These are phyloP conservation scores for Cucumis melo DNA, from an alignment of 306 rosid genomes.

Conservation along the genomic window DNA sequence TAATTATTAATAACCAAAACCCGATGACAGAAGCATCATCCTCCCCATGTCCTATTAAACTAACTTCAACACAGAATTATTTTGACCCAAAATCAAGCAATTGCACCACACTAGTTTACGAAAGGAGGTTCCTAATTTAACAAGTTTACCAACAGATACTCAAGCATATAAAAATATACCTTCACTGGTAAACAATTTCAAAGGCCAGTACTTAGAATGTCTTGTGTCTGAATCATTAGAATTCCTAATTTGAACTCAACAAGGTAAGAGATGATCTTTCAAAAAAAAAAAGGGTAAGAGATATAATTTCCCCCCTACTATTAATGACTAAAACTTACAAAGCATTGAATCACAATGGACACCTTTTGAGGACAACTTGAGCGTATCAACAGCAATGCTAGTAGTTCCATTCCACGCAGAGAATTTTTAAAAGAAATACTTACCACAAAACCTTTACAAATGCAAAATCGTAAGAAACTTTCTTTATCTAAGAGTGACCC, in stretches of 20 bases:
- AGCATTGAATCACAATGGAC: neutral
- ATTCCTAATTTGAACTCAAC: neutral
- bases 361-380: neutral
- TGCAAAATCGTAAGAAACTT: neutral
- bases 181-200: neutral
- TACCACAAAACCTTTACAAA: slow-evolving; percentile 1
- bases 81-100: neutral
- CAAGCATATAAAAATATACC: neutral
- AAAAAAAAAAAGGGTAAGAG: too few species aligned
- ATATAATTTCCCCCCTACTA: neutral
- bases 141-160: neutral
- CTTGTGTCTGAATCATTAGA: neutral
- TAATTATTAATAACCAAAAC: neutral
- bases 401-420: neutral
- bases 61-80: neutral
- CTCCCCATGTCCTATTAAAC: neutral
- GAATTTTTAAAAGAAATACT: neutral
- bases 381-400: neutral
- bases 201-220: neutral
- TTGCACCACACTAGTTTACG: neutral
- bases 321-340: neutral
- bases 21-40: neutral
- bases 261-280: neutral
- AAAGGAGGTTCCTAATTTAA: neutral
- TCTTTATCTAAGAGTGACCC: slow-evolving; percentile 18